Percentiles rank a stretch among this genome's conserved stretches.
Evolutionary conservation across 2,329 filamentous ascomycete genomes (phyloP).

Genomic region (Raffaelea deltoideospora): DNA sequence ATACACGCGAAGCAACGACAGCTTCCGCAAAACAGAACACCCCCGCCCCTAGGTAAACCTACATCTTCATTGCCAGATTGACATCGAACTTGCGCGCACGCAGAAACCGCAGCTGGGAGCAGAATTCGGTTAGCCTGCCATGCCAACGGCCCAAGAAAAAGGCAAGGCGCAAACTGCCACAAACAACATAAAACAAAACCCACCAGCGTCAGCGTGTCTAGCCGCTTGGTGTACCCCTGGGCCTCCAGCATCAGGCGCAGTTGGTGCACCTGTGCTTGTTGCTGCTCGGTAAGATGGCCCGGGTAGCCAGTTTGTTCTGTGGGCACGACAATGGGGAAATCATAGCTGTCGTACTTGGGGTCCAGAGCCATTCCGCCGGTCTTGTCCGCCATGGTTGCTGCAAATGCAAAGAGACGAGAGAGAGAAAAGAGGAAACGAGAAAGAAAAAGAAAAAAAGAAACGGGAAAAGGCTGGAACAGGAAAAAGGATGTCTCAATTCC

Average conservation of each 20-base stretch:
- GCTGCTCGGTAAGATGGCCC: slow-evolving; percentile 69
- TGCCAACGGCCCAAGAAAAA: neutral
- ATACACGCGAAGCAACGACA: no score
- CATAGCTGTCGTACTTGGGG: slow-evolving; percentile 91
- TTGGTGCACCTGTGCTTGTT: slow-evolving; percentile 82
- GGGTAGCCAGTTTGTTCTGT: slow-evolving; percentile 63
- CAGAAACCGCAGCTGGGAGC: slow-evolving; percentile 62
- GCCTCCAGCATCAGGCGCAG: slow-evolving; percentile 73
- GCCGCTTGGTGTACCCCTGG: slow-evolving; percentile 63
- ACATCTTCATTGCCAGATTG: slow-evolving; percentile 74
- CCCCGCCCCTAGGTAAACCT: no score
- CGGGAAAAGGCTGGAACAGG: no score
- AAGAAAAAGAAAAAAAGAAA: neutral
- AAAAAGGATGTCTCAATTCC: no score
- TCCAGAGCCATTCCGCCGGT: slow-evolving; percentile 41
- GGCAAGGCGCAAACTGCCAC: neutral
- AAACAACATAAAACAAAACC: slow-evolving; percentile 14
- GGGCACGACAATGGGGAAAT: slow-evolving; percentile 70
- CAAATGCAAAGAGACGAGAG: neutral
- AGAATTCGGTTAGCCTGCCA: neutral
- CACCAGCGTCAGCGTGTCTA: slow-evolving; percentile 88
- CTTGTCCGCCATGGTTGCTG: neutral
- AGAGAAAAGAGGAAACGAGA: neutral
- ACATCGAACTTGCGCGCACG: slow-evolving; percentile 94
- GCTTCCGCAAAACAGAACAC: no score